Conservation (phyloP, 345 rosid genomes). For the Mallotus nudiflorus region DNA sequence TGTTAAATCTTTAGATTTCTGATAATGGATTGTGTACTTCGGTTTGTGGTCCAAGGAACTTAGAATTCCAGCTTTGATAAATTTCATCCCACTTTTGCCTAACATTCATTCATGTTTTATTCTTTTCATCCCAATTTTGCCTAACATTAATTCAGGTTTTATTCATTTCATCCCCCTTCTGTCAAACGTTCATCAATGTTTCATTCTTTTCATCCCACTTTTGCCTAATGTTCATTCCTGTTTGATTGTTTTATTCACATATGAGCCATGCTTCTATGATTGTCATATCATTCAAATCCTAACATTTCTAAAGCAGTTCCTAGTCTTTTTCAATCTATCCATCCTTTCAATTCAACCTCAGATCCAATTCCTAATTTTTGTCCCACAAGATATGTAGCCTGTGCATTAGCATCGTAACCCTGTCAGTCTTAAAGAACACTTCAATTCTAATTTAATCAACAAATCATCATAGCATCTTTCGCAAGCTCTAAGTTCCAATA, state of each 20-base stretch:
- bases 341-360: too few relatives aligned
- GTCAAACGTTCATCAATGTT: background rate
- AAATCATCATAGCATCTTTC: background rate
- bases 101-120: background rate
- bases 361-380: too few relatives aligned
- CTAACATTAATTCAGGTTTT: background rate
- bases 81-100: background rate
- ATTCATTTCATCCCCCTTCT: background rate
- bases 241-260: background rate
- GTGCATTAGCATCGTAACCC: background rate
- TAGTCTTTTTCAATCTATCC: too few relatives aligned
- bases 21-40: too few relatives aligned
- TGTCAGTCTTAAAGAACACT: background rate
- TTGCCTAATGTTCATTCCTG: background rate
- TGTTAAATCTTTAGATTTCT: too few relatives aligned
- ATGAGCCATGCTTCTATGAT: background rate
- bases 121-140: background rate
- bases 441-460: background rate
- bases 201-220: slow-evolving; percentile 5
- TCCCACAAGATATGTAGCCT: background rate
- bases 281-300: background rate
- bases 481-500: background rate
- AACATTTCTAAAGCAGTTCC: background rate
- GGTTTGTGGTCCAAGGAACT: too few relatives aligned
- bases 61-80: too few relatives aligned